Conservation (phyloP, 495 filamentous ascomycete species). For the Saxispiralis lemnorum region DNA sequence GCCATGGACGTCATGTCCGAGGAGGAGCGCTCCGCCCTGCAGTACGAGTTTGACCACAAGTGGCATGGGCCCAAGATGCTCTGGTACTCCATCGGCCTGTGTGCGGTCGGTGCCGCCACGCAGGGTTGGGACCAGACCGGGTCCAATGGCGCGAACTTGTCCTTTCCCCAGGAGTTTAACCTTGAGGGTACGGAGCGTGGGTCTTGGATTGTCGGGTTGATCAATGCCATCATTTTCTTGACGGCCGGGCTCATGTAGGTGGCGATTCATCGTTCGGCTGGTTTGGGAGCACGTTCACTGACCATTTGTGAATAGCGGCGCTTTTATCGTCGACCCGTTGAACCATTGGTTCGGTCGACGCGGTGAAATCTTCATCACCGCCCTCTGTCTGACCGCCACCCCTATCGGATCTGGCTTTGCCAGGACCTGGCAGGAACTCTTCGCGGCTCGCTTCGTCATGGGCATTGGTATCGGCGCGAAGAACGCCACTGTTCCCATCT, state of each 20-base stretch:
- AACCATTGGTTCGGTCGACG: slow-evolving; percentile 38
- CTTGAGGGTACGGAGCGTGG: slow-evolving; percentile 3
- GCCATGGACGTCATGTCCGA: slow-evolving; percentile 38
- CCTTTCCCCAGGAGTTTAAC: slow-evolving; percentile 41
- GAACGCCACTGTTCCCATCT: slow-evolving; percentile 40
- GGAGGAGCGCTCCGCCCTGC: slow-evolving; percentile 34
- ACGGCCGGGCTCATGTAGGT: slow-evolving; percentile 14
- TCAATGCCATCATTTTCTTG: slow-evolving; percentile 15
- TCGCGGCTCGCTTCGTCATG: slow-evolving; percentile 40
- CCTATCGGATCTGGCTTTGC: slow-evolving; percentile 34
- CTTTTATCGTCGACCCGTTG: slow-evolving; percentile 34
- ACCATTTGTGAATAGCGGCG: slow-evolving; percentile 3
- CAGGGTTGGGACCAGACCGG: slow-evolving; percentile 59
- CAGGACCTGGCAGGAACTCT: slow-evolving; percentile 35
- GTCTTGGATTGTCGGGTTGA: slow-evolving; percentile 10
- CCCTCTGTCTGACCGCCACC: slow-evolving; percentile 27
- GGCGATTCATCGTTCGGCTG: no score
- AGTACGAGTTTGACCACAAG: slow-evolving; percentile 40
- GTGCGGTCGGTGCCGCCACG: slow-evolving; percentile 53
- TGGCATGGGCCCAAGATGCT: slow-evolving; percentile 47
- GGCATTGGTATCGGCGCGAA: slow-evolving; percentile 46
- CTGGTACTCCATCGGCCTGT: slow-evolving; percentile 52
- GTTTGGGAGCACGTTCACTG: no score
- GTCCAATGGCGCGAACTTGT: slow-evolving; percentile 47
- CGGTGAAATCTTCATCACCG: slow-evolving; percentile 38